Base-by-base conservation (phyloP, 495 filamentous ascomycete species). In the Aspergillus biplanus region DNA sequence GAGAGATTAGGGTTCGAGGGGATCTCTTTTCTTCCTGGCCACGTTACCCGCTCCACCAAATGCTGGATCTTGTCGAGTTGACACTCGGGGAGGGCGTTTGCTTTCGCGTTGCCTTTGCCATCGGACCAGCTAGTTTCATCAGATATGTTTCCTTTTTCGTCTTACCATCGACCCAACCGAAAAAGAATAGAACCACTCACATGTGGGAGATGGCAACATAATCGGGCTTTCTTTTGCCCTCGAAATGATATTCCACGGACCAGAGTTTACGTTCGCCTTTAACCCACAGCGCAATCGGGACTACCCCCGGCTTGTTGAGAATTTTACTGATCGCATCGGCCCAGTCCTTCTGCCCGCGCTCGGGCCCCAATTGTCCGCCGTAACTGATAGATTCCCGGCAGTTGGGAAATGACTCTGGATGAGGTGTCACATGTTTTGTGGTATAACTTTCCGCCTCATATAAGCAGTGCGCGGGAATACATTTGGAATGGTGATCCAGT, bases 131-230 rank as follows among this genome's bases (percentile, higher is more conserved):
- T 61, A n/a, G 39, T 52, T 21, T 47, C 33, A 33, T 58, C 1
- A 32, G 35, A 46, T 46, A 11, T 37, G 15, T 12, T 46, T 57
- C 3, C 35, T 42, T 4, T 16, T 31, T 8, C n/a, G 18, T 31
- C 16, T 35, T 16, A n/a, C 16, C 7, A 32, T 13, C n/a, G 9
- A 15, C 21, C 21, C 21, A 27, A 27, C 21, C 21, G 21, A 2
- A 27, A 27, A 27, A 27, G 21, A 27, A 27, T 27, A 27, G 21
- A 27, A 27, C 21, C 21, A 61, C 59, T 16, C 47, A 55, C 59
- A 61, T 50, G 55, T 61, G 59, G 31, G 59, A 61, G 18, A 61
- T 55, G 4, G 59, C 59, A 49, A 61, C 59, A 48, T 48, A 61
- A 7, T 34, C 50, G 32, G 59, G 59, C 42, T n/a, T 33, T 39